Percentiles rank a stretch among this genome's conserved stretches.
Conservation (phyloP, 306 rosid genomes). For the Urtica urens region DNA sequence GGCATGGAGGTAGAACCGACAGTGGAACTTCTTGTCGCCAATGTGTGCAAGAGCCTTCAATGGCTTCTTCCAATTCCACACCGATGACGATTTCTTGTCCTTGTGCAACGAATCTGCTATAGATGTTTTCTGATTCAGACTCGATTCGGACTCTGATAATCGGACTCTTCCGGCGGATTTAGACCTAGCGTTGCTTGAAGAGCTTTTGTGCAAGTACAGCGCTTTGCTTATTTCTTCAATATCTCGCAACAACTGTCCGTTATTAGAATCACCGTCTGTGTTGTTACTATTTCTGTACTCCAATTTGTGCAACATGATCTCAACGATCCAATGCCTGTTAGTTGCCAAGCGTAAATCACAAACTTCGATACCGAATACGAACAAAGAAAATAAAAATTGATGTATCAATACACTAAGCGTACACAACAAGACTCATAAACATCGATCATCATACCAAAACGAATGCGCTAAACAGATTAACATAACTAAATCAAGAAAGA, state of each 20-base stretch:
- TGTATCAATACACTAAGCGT: neutral
- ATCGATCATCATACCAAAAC: neutral
- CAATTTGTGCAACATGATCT: slow-evolving; percentile 29
- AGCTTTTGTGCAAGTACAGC: slow-evolving; percentile 39
- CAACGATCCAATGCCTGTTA: slow-evolving; percentile 13
- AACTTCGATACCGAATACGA: neutral
- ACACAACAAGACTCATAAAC: neutral
- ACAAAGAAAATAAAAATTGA: neutral
- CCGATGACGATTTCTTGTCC: slow-evolving; percentile 38
- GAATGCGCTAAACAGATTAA: neutral
- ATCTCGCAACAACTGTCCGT: slow-evolving; percentile 42
- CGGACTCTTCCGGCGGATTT: slow-evolving; percentile 31
- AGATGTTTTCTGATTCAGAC: slow-evolving; percentile 17
- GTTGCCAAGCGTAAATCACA: neutral
- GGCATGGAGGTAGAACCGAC: slow-evolving; percentile 53
- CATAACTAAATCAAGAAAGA: neutral
- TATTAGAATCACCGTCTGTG: slow-evolving; percentile 21
- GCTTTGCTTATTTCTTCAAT: slow-evolving; percentile 76
- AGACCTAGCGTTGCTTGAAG: slow-evolving; percentile 30
- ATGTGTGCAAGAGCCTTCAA: slow-evolving; percentile 54
- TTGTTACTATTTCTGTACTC: slow-evolving; percentile 19
- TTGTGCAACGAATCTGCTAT: slow-evolving; percentile 25
- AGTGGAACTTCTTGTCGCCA: slow-evolving; percentile 40
- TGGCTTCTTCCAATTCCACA: slow-evolving; percentile 81
- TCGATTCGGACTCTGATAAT: slow-evolving; percentile 21